Conservation (phyloP, 495 filamentous ascomycete species). For the Aspergillus diversus region DNA sequence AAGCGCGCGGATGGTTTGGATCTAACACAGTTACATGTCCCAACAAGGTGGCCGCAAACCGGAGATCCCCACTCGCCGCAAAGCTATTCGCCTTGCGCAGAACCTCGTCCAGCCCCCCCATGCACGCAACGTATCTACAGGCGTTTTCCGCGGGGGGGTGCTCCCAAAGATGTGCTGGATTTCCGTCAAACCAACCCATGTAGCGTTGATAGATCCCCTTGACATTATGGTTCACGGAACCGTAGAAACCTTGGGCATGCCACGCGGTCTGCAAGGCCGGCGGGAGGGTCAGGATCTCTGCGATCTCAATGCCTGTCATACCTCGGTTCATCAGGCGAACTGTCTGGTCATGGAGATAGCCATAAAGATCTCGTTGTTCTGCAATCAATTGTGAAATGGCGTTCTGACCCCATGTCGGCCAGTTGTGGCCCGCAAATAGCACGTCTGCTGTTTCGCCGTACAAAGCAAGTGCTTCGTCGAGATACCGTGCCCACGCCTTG, state of each 20-base stretch:
- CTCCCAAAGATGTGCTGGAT: conserved; percentile 42
- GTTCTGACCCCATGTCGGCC: conserved; percentile 33
- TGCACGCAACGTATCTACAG: conserved; percentile 32
- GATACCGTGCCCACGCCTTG: conserved; percentile 26
- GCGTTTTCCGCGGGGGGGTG: conserved; percentile 33
- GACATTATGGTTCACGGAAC: conserved; percentile 42
- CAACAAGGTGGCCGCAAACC: conserved; percentile 29
- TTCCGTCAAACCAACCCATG: conserved; percentile 44
- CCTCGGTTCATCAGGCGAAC: conserved; percentile 35
- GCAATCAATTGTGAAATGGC: conserved; percentile 22
- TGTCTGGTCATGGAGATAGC: conserved; percentile 40
- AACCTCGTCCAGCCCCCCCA: conserved; percentile 26
- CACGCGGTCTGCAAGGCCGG: conserved; percentile 27
- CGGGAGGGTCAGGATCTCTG: conserved; percentile 33
- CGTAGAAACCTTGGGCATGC: conserved; percentile 39
- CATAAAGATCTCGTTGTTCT: conserved; percentile 38
- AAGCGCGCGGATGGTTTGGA: conserved; percentile 4
- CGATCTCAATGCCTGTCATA: conserved; percentile 34
- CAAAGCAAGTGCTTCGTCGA: conserved; percentile 28
- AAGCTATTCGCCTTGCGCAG: conserved; percentile 18
- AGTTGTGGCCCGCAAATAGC: conserved; percentile 28
- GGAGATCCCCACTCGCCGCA: conserved; percentile 20
- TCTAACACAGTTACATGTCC: conserved; percentile 26
- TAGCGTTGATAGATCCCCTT: conserved; percentile 46
- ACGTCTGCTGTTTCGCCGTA: conserved; percentile 25